Percentiles rank a stretch among this genome's conserved stretches.
phyloP scores from a whole-genome alignment of 2,329 filamentous ascomycete species.

The Colletotrichum magnum region DNA sequence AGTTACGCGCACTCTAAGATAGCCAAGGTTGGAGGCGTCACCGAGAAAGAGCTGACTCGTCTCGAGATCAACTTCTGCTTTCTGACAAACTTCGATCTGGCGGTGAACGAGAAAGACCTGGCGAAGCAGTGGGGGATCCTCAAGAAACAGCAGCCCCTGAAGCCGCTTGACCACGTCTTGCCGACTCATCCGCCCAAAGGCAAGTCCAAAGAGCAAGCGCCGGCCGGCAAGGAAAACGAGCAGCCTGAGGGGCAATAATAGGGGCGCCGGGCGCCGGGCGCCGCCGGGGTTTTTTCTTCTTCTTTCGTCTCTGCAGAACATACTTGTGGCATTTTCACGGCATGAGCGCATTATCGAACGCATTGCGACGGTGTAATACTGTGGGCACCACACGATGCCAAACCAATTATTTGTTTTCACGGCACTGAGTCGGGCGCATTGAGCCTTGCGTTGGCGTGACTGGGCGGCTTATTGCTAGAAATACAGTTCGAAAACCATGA shows the following conservation, averaged over 20 bases:
- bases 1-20: conserved; percentile 88
- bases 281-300: background rate
- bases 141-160: conserved; percentile 44
- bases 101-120: conserved; percentile 59
- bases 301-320: background rate
- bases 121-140: conserved; percentile 52
- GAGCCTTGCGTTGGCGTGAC: background rate
- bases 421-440: conserved; percentile 16
- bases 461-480: conserved; percentile 23
- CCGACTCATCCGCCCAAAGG: conserved; percentile 48
- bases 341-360: conserved; percentile 26
- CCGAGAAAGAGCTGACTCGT: conserved; percentile 82
- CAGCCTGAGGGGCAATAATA: conserved; percentile 8
- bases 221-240: conserved; percentile 25
- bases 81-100: conserved; percentile 86
- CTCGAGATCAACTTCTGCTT: conserved; percentile 93
- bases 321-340: background rate
- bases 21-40: conserved; percentile 90
- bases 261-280: background rate
- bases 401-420: background rate
- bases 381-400: conserved; percentile 18
- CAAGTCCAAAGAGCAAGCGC: conserved; percentile 8
- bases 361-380: conserved; percentile 27
- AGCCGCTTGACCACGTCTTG: conserved; percentile 39
- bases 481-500: conserved; percentile 28